A percentile compares a stretch with the other conserved stretches of the same genome.
phyloP scores from a whole-genome alignment of 192 early-diverging fungal genomes.

The Backusella liffmaniae region DNA sequence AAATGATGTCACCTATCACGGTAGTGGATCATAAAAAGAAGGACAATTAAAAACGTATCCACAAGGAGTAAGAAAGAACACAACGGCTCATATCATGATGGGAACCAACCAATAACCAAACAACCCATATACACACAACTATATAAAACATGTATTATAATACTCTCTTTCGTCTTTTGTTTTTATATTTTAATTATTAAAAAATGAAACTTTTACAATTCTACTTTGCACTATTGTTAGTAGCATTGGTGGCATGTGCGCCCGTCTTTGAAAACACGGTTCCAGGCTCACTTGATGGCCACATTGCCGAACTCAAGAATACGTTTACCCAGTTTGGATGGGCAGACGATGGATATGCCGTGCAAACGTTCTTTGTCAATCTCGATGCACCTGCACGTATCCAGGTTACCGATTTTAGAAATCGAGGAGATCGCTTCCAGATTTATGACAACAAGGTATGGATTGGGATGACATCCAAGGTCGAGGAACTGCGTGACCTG shows the following conservation, averaged over 20 bases:
- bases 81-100: neutral
- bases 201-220: neutral
- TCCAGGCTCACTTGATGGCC: neutral
- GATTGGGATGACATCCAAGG: constrained; percentile 16
- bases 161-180: neutral
- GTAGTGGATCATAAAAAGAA: constrained; percentile 23
- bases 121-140: too few species aligned
- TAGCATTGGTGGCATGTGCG: neutral
- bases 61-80: neutral
- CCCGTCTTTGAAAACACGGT: neutral
- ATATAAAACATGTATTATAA: neutral
- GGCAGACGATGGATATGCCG: neutral
- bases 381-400: constrained; percentile 7
- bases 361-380: neutral
- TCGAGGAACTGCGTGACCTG: neutral
- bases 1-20: constrained; percentile 19
- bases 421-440: constrained; percentile 22
- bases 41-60: neutral
- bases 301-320: neutral
- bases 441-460: constrained; percentile 26
- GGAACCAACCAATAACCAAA: neutral
- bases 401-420: constrained; percentile 26
- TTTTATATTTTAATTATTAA: neutral
- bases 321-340: neutral
- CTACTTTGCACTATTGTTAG: neutral